A percentile compares a stretch with the other conserved stretches of the same genome.
Conservation (phyloP, 2,329 filamentous ascomycete genomes). For the Calonectria crousiana region DNA sequence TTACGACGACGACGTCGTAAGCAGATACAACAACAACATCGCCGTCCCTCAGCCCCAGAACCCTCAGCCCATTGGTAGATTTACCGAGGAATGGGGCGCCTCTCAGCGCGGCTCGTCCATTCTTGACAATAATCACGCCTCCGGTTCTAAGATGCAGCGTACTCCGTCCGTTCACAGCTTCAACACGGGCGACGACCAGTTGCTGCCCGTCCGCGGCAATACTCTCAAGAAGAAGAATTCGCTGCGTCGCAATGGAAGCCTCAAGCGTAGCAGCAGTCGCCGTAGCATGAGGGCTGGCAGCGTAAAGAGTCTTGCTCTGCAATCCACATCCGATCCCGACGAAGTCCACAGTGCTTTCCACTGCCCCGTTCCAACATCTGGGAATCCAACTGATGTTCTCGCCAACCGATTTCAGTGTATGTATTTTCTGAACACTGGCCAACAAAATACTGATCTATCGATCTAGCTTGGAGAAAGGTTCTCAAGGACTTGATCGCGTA, state of each 20-base stretch:
- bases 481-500: conserved; percentile 95
- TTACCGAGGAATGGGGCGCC: conserved; percentile 79
- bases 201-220: conserved; percentile 65
- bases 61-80: conserved; percentile 59
- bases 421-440: conserved; percentile 40
- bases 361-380: conserved; percentile 88
- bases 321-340: conserved; percentile 75
- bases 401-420: conserved; percentile 90
- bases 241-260: conserved; percentile 77
- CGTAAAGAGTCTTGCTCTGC: conserved; percentile 82
- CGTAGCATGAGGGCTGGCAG: conserved; percentile 88
- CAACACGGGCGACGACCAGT: conserved; percentile 59
- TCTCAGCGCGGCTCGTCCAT: conserved; percentile 76
- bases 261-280: conserved; percentile 84
- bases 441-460: not conserved
- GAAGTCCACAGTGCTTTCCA: conserved; percentile 87
- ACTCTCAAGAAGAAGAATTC: conserved; percentile 93
- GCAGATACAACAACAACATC: conserved; percentile 30
- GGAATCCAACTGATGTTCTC: conserved; percentile 88
- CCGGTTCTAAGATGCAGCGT: conserved; percentile 64
- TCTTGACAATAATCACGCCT: conserved; percentile 59
- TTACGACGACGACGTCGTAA: conserved; percentile 35
- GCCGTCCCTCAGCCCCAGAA: conserved; percentile 37
- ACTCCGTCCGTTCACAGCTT: conserved; percentile 71
- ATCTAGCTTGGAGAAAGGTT: conserved; percentile 91